Base-by-base conservation (phyloP, 306 rosid genomes). In the Herpetospermum pedunculosum region DNA sequence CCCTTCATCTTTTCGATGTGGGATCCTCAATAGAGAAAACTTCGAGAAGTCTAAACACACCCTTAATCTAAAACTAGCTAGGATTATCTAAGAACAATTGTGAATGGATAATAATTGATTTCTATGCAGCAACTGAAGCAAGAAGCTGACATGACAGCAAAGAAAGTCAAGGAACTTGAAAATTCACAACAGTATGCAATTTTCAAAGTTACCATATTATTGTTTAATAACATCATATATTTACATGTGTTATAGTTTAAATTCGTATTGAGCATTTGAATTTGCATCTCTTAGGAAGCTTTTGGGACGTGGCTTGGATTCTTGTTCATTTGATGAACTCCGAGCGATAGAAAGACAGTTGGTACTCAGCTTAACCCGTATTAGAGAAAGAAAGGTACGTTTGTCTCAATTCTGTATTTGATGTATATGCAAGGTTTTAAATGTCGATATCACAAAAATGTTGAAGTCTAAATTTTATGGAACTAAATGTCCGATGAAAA, bases 371-470 rank as follows among this genome's bases (percentile, higher is more conserved):
- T 75, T 92, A 76, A 19, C 64, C 26, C 55, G 25, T 19, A 64
- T 92, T 21, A 75, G 81, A 77, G 82, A 73, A 23, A 84, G 81
- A 78, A 89, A 92, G 87, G 97, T 91, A 77, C 48, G 21, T 12
- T 57, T n/a, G n/a, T 59, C 21, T 13, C 14, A 25, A 10, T 21
- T 54, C 14, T 52, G 7, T 48, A 5, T 48, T 48, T 48, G 0
- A 48, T 47, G 52, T n/a, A n/a, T n/a, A n/a, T n/a, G n/a, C n/a
- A n/a, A n/a, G n/a, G n/a, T n/a, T n/a, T n/a, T n/a, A n/a, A n/a
- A n/a, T n/a, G n/a, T n/a, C n/a, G n/a, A n/a, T n/a, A n/a, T n/a
- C n/a, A n/a, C n/a, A n/a, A n/a, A n/a, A n/a, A n/a, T n/a, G n/a
- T n/a, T n/a, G n/a, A n/a, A n/a, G n/a, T n/a, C n/a, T n/a, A n/a